Evolutionary conservation across 176 grass and related monocot genomes (phyloP).

Genomic region (Oryza longistaminata): DNA sequence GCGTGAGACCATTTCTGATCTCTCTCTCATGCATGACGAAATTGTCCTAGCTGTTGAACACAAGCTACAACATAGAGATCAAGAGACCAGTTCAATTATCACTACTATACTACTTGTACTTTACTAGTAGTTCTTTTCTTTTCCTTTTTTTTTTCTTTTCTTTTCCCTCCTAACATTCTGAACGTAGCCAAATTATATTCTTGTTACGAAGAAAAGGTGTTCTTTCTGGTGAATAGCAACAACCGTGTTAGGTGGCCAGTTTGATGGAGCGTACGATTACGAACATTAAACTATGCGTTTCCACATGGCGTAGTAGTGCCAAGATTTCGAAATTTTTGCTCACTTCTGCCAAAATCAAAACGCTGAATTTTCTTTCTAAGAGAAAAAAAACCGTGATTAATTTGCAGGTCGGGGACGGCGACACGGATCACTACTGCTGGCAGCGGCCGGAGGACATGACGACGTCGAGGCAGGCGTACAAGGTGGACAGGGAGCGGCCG

Average conservation of each 20-base stretch:
- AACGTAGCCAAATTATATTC: slow-evolving; percentile 8
- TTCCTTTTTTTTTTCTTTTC: background rate
- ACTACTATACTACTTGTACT: slow-evolving; percentile 1
- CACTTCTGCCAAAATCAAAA: background rate
- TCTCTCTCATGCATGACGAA: slow-evolving; percentile 19
- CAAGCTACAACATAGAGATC: background rate
- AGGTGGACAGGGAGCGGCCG: slow-evolving; percentile 61
- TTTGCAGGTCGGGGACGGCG: slow-evolving; percentile 83
- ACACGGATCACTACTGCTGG: slow-evolving; percentile 97
- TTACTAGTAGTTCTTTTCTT: background rate
- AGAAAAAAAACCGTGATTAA: background rate
- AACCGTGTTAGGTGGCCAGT: slow-evolving; percentile 42
- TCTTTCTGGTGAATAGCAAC: slow-evolving; percentile 42
- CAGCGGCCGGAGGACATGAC: slow-evolving; percentile 97
- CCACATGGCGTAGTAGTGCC: slow-evolving; percentile 32
- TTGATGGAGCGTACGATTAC: slow-evolving; percentile 30
- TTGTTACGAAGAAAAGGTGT: background rate
- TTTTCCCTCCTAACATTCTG: slow-evolving; percentile 3
- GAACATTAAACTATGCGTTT: slow-evolving; percentile 29
- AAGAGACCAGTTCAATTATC: slow-evolving; percentile 38
- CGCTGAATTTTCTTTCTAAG: background rate
- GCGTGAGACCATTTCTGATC: slow-evolving; percentile 17
- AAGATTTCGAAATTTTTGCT: background rate
- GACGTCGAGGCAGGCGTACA: slow-evolving; percentile 84
- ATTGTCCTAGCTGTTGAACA: slow-evolving; percentile 38